Percentiles rank a stretch among this genome's conserved stretches.
Evolutionary conservation across 129 eudicot species (phyloP).

Genomic region (Tagetes erecta): DNA sequence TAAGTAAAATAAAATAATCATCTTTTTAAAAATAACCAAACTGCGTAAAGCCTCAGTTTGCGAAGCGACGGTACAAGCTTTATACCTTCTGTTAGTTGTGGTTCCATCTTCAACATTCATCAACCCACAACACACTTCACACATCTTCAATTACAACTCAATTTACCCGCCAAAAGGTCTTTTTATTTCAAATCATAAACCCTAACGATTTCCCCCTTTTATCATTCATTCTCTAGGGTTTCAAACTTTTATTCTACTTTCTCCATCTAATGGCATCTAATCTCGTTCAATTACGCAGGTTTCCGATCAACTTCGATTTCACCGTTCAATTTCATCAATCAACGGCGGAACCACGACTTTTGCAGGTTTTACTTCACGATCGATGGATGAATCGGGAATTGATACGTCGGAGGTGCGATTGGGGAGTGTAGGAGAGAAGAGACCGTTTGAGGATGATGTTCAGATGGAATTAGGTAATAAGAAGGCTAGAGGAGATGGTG

Average conservation of each 20-base stretch:
- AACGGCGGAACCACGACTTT: not conserved
- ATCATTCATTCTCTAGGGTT: slow-evolving; percentile 48
- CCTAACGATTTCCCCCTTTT: not conserved
- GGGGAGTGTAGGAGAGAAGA: slow-evolving; percentile 22
- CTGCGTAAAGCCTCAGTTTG: not conserved
- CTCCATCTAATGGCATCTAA: slow-evolving; percentile 43
- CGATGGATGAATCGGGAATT: slow-evolving; percentile 16
- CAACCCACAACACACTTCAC: not conserved
- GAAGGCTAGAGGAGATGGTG: slow-evolving; percentile 35
- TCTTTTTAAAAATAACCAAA: not conserved
- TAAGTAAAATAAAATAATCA: not conserved
- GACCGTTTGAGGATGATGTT: slow-evolving; percentile 34
- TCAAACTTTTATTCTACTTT: not conserved
- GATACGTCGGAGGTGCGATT: slow-evolving; percentile 20
- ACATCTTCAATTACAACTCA: not conserved
- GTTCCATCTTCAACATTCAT: slow-evolving; percentile 8
- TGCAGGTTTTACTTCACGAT: slow-evolving; percentile 1
- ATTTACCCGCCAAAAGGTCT: slow-evolving; percentile 11
- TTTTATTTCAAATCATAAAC: slow-evolving; percentile 27
- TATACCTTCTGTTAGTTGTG: not conserved
- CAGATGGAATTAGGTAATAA: slow-evolving; percentile 28
- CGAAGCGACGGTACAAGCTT: too few species aligned
- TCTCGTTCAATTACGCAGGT: slow-evolving; percentile 53
- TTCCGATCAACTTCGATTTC: not conserved
- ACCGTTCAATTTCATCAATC: not conserved